Percentiles rank a stretch among this genome's conserved stretches.
Conservation (phyloP, 2,329 filamentous ascomycete genomes). For the Colletotrichum sojae region DNA sequence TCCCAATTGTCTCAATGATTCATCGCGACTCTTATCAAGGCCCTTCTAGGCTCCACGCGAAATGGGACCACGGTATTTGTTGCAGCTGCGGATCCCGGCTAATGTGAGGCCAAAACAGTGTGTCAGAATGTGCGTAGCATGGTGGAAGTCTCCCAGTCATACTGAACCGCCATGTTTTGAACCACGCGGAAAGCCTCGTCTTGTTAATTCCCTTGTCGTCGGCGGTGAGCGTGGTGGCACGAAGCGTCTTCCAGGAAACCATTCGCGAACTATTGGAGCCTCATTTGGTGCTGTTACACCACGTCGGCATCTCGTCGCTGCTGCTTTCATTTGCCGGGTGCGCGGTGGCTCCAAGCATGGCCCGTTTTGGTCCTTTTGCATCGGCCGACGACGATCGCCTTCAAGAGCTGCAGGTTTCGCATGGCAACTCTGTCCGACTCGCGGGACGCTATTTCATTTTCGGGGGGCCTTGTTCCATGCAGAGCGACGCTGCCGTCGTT, state of each 20-base stretch:
- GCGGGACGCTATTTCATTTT: neutral
- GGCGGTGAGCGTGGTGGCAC: conserved; percentile 22
- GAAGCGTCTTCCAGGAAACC: neutral
- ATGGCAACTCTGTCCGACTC: conserved; percentile 3
- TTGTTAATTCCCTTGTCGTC: neutral
- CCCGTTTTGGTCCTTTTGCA: neutral
- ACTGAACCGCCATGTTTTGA: neutral
- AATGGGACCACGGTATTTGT: neutral
- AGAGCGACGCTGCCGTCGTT: neutral
- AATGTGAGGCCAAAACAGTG: conserved; percentile 8
- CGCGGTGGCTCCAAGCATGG: neutral
- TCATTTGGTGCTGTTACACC: conserved; percentile 31
- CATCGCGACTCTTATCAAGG: neutral
- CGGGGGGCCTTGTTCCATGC: neutral
- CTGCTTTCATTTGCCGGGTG: neutral
- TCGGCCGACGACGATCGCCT: neutral
- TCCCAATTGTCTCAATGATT: neutral
- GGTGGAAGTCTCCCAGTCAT: neutral
- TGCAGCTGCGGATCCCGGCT: neutral
- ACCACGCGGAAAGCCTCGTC: neutral
- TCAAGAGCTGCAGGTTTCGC: neutral
- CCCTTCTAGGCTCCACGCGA: too few relatives aligned
- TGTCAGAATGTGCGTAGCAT: neutral
- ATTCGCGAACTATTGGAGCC: conserved; percentile 22
- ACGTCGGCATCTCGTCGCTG: conserved; percentile 13